A percentile compares a stretch with the other conserved stretches of the same genome.
Conservation (phyloP, 2,329 filamentous ascomycete genomes). For the Ophiostoma pallidulum region DNA sequence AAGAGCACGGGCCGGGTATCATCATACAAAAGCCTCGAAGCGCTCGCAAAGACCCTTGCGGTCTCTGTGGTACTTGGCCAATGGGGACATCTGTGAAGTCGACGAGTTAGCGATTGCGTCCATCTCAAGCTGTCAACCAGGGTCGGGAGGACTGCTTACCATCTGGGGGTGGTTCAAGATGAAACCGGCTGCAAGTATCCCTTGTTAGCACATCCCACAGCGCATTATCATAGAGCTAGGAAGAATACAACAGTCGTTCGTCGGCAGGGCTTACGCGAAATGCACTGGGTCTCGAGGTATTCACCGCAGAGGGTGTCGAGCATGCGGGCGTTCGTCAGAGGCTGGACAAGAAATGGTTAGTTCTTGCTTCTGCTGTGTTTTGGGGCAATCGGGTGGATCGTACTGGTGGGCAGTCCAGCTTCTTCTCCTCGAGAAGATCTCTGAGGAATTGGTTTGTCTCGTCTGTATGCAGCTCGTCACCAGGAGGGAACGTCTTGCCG, state of each 20-base stretch:
- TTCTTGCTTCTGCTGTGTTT: background rate
- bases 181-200: constrained; percentile 12
- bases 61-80: constrained; percentile 88
- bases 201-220: constrained; percentile 2
- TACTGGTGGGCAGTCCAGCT: constrained; percentile 70
- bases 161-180: constrained; percentile 20
- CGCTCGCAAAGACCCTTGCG: constrained; percentile 84
- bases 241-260: no score
- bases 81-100: constrained; percentile 62
- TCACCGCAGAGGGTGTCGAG: constrained; percentile 91
- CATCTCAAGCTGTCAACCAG: background rate
- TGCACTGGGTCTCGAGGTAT: constrained; percentile 85
- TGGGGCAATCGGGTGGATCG: no score
- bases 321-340: constrained; percentile 90
- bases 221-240: no score
- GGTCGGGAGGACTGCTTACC: constrained; percentile 31
- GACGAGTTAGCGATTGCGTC: constrained; percentile 42
- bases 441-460: constrained; percentile 86
- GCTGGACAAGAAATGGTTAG: constrained; percentile 26
- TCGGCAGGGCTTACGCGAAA: constrained; percentile 18
- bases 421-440: constrained; percentile 75
- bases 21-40: constrained; percentile 70
- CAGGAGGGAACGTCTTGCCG: constrained; percentile 88
- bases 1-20: no score
- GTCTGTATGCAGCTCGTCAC: constrained; percentile 77